phyloP scores from a whole-genome alignment of 345 rosid genomes.

The Isatis tinctoria region DNA sequence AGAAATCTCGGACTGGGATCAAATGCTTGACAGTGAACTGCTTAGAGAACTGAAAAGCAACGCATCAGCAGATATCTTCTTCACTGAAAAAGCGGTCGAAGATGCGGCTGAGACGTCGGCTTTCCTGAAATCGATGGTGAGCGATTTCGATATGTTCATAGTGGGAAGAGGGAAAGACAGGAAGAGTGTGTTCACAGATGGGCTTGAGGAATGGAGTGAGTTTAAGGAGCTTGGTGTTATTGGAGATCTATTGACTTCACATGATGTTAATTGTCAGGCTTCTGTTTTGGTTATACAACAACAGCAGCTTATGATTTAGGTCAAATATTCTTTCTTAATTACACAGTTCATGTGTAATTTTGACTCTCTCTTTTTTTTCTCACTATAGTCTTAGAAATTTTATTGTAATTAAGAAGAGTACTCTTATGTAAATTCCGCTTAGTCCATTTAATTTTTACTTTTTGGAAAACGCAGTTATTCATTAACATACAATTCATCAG shows the following conservation, averaged over 20 bases:
- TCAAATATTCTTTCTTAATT: background rate
- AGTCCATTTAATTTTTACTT: background rate
- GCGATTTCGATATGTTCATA: conserved; percentile 31
- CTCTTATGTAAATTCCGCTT: conserved; percentile 1
- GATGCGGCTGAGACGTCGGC: conserved; percentile 33
- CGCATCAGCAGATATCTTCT: background rate
- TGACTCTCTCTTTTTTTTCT: background rate
- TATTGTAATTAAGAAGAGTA: background rate
- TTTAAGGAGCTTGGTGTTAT: conserved; percentile 33
- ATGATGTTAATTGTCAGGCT: conserved; percentile 13
- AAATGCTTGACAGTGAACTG: conserved; percentile 28
- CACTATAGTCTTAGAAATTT: background rate
- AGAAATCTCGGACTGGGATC: conserved; percentile 24
- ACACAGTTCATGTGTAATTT: background rate
- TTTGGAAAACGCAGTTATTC: background rate
- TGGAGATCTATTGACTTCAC: conserved; percentile 29
- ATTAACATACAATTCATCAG: background rate
- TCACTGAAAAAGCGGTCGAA: conserved; percentile 4
- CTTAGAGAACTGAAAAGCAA: conserved; percentile 20
- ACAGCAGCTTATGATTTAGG: conserved; percentile 28
- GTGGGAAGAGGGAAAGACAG: conserved; percentile 34
- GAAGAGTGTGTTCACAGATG: conserved; percentile 22
- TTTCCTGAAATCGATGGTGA: conserved; percentile 8
- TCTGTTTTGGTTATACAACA: conserved; percentile 37
- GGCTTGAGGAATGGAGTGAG: conserved; percentile 39